A percentile compares a stretch with the other conserved stretches of the same genome.
These are phyloP conservation scores for Solanum clarkiae DNA, from an alignment of 257 asterid species.

Conservation along the genomic window DNA sequence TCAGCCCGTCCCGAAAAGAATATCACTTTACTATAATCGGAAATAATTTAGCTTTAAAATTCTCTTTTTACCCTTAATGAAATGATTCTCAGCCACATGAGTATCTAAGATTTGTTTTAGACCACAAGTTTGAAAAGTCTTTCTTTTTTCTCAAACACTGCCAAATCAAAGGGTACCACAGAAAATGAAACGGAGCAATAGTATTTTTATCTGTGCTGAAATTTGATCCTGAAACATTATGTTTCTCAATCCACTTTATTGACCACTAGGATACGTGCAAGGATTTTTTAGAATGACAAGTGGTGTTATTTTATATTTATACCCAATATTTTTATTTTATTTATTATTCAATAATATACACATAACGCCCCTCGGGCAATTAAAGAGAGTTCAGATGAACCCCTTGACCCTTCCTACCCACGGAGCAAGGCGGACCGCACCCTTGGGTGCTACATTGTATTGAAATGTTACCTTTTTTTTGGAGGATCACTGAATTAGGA, in stretches of 20 bases:
- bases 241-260: background rate
- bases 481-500: background rate
- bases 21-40: too few relatives aligned
- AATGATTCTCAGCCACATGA: too few relatives aligned
- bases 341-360: background rate
- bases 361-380: background rate
- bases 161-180: too few relatives aligned
- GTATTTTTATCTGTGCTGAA: background rate
- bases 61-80: too few relatives aligned
- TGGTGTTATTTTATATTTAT: too few relatives aligned
- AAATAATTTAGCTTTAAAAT: too few relatives aligned
- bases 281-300: background rate
- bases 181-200: too few relatives aligned
- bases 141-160: too few relatives aligned
- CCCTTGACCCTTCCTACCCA: background rate
- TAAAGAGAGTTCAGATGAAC: background rate
- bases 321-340: too few relatives aligned
- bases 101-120: too few relatives aligned
- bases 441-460: background rate
- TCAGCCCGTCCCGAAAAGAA: too few relatives aligned
- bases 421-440: background rate
- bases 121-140: too few relatives aligned
- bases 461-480: background rate
- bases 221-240: background rate
- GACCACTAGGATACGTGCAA: background rate